Base-by-base conservation (phyloP, 164 flowering plant genomes). In the Berberis vulgaris region DNA sequence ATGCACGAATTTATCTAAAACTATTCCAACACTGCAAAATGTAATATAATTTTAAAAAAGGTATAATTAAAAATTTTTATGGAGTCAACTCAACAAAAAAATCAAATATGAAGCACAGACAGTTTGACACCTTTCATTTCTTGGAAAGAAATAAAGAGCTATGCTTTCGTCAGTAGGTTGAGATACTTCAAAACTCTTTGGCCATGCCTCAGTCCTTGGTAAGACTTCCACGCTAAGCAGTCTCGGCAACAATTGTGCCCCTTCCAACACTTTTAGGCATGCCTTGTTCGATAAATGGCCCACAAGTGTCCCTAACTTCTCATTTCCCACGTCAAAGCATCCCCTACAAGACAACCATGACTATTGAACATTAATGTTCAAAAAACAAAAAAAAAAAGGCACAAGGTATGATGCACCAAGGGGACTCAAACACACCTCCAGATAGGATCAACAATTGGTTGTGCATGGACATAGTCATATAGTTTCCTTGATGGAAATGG, bases 131-230 rank as follows among this genome's bases (percentile, higher is more conserved):
- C 86, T 76, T 49, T 68, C 63, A n/a, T 12, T 63, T 47, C 60
- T 70, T 6, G 88, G 82, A 59, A 86, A 86, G 67, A 86, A 76
- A 73, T 76, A 86, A 53, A 86, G 83, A 66, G 71, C 88, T 60
- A 84, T 81, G 65, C 65, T 62, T 5, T 78, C 76, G 67, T 77
- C 81, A 6, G 60, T 72, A 6, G 88, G 88, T 26, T 78, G 77
- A 9, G 62, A 58, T 7, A 10, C 53, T 52, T 53, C 7, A 65
- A 84, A 84, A 49, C 71, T 59, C 59, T 75, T 72, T 0, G 91
- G 91, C 91, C 91, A 86, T n/a, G 71, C 72, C 57, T 68, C 63
- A 54, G 42, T 49, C 61, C 79, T 78, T 4, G 74, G 77, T 54
- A 73, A 49, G 63, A 74, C 47, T 38, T 76, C 72, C 11, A 69